Evolutionary conservation across 257 asterid genomes (phyloP).

Genomic region (Scutellaria minor): DNA sequence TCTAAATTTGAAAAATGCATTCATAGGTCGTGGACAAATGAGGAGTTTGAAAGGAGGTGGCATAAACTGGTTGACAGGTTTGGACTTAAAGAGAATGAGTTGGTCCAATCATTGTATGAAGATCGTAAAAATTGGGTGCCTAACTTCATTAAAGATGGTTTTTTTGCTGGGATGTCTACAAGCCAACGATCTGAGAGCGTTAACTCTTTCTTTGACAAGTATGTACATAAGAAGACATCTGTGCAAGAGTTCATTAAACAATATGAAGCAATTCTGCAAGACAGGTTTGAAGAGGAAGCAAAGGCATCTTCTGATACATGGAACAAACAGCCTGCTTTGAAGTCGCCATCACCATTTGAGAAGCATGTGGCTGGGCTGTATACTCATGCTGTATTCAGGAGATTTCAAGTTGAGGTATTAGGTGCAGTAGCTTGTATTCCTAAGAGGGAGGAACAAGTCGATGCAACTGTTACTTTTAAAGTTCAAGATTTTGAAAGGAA

Average conservation of each 20-base stretch:
- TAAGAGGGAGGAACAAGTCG: slow-evolving; percentile 68
- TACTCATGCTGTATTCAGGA: slow-evolving; percentile 76
- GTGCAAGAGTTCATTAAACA: slow-evolving; percentile 81
- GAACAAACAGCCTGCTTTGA: slow-evolving; percentile 83
- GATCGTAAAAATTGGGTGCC: slow-evolving; percentile 89
- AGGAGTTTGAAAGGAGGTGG: slow-evolving; percentile 89
- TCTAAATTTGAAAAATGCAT: slow-evolving; percentile 75
- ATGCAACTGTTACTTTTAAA: slow-evolving; percentile 52
- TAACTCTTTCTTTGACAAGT: slow-evolving; percentile 88
- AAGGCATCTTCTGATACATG: slow-evolving; percentile 88
- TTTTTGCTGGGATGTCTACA: slow-evolving; percentile 87
- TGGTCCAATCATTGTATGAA: slow-evolving; percentile 65
- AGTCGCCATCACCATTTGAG: slow-evolving; percentile 97
- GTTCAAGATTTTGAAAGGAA: slow-evolving; percentile 81
- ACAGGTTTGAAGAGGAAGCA: slow-evolving; percentile 96
- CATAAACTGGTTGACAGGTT: slow-evolving; percentile 71
- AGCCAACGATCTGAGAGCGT: slow-evolving; percentile 83
- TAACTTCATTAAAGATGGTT: slow-evolving; percentile 58
- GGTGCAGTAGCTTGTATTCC: slow-evolving; percentile 97
- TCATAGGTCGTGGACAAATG: slow-evolving; percentile 76
- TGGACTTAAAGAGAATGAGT: slow-evolving; percentile 72
- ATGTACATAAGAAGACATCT: slow-evolving; percentile 86
- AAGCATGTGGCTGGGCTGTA: slow-evolving; percentile 79
- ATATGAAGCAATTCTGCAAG: slow-evolving; percentile 76
- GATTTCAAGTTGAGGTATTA: slow-evolving; percentile 86